phyloP scores from a whole-genome alignment of 2,329 filamentous ascomycete species.

The Zymoseptoria tritici region DNA sequence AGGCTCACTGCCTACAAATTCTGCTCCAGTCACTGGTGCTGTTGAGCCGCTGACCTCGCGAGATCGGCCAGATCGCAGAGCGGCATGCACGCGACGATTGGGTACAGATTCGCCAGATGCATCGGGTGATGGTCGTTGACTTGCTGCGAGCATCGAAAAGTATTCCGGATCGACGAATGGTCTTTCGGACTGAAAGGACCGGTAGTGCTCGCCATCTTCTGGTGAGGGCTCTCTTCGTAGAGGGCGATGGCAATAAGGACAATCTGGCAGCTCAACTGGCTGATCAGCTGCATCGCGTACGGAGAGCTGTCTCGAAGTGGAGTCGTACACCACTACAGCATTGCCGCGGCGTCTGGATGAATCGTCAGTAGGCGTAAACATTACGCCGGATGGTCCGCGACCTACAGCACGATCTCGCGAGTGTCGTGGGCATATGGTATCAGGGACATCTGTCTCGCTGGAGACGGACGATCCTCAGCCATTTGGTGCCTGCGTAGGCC shows the following conservation, averaged over 20 bases:
- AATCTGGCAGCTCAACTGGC: slow-evolving; percentile 57
- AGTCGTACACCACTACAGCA: slow-evolving; percentile 86
- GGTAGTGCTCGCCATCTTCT: slow-evolving; percentile 29
- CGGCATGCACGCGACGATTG: slow-evolving; percentile 38
- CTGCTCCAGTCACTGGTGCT: slow-evolving; percentile 42
- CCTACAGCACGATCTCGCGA: slow-evolving; percentile 73
- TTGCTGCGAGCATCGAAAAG: slow-evolving; percentile 80
- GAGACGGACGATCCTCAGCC: slow-evolving; percentile 14
- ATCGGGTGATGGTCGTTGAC: slow-evolving; percentile 35
- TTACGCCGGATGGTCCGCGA: slow-evolving; percentile 22
- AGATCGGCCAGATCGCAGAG: slow-evolving; percentile 27
- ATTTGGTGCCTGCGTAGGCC: background rate
- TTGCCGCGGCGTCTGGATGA: slow-evolving; percentile 73
- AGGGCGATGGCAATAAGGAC: slow-evolving; percentile 84
- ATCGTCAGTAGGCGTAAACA: background rate
- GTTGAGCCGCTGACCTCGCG: slow-evolving; percentile 25
- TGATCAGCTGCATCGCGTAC: slow-evolving; percentile 57
- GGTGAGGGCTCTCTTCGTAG: slow-evolving; percentile 40
- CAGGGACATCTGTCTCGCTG: slow-evolving; percentile 52
- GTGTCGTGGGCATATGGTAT: slow-evolving; percentile 68
- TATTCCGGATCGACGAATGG: slow-evolving; percentile 81
- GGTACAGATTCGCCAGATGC: slow-evolving; percentile 35
- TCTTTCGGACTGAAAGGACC: slow-evolving; percentile 43
- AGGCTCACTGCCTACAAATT: slow-evolving; percentile 42
- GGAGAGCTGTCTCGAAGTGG: slow-evolving; percentile 73